Base-by-base conservation (phyloP, 2,329 filamentous ascomycete species). In the Penicillium concentricum region DNA sequence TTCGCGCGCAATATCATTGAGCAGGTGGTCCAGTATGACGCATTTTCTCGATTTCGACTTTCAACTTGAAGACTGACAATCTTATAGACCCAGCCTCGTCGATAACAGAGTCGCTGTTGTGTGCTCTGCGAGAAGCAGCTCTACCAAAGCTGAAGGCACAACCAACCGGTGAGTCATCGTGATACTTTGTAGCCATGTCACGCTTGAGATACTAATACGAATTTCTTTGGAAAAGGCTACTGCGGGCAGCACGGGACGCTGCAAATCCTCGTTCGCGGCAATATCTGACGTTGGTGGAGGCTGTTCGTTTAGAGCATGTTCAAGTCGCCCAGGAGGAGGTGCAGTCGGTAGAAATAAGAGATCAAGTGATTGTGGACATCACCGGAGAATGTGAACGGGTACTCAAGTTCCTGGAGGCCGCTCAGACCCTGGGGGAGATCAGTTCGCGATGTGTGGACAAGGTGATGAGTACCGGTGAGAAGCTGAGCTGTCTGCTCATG, bases 401-500 rank as follows among this genome's bases (percentile, higher is more conserved):
- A 57, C 79, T 88, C 63, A 92, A 91, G 76, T 94, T 88, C 41
- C 72, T 88, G 53, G 82, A 86, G 67, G 84, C 84, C 20, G 84
- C 85, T 22, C 84, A 87, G 66, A 81, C 78, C 5, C 73, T 81
- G 28, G 79, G 79, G 24, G 89, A 92, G 73, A 89, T 92, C 69
- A 91, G 90, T 71, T 84, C 88, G 6, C 83, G 88, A 67, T 88
- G 87, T 57, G 90, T 92, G 73, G 90, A 94, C 70, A 89, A 93
- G 66, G 91, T 99, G 60, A 88, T 97, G 59, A 95, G 92, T 73
- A 92, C 94, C 66, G 94, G 94, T 54, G 94, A 99, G 82, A 97
- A 96, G 78, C 80, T 99, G 64, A 95, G 91, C 76, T 97, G 93
- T 75, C 84, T 88, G 32, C 94, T 94, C 74, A 92, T 99, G 89